Base-by-base conservation (phyloP, 257 asterid genomes). In the Parsonsia alboflavescens region DNA sequence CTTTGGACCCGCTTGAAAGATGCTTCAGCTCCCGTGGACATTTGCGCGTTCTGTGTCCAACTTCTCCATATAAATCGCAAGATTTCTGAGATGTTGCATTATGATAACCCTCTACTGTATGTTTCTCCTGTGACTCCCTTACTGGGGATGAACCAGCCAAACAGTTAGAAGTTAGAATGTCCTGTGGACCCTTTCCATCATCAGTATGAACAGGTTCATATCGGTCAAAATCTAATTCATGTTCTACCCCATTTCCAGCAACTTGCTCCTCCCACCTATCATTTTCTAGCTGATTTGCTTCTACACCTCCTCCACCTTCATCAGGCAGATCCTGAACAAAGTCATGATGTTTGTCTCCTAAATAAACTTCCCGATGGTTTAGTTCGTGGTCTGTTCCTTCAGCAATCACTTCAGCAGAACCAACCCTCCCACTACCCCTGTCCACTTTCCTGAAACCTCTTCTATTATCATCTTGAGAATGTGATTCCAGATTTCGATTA, bases 151-250 rank as follows among this genome's bases (percentile, higher is more conserved):
- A 75, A 59, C 59, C 57, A 36, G n/a, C 79, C 70, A 70, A 53
- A 61, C 66, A 67, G 33, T 75, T 71, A 48, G 67, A 65, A 65
- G 48, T 26, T 33, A 72, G 49, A 9, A 48, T 70, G 36, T 78
- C 87, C 52, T 79, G 78, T 48, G 49, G 75, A 74, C 73, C 87
- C 79, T 61, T 80, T 64, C 69, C 62, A 26, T 68, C 85, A 75
- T 85, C 88, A 54, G 79, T 78, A 22, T 58, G 53, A 44, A 64
- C 42, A 82, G 90, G 92, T 64, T 87, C 91, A 58, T 87, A 90
- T 0, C 84, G 85, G 62, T 88, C 96, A 80, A 87, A 85, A n/a
- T 82, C 85, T 65, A 74, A 13, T 30, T 70, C 78, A 61, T 74
- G 79, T 68, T 79, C 87, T 42, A 79, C 17, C 28, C 66, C 73